Percentiles rank a stretch among this genome's conserved stretches.
These are phyloP conservation scores for Boletus edulis DNA, from an alignment of 768 basidiomycete genomes.

Conservation along the genomic window DNA sequence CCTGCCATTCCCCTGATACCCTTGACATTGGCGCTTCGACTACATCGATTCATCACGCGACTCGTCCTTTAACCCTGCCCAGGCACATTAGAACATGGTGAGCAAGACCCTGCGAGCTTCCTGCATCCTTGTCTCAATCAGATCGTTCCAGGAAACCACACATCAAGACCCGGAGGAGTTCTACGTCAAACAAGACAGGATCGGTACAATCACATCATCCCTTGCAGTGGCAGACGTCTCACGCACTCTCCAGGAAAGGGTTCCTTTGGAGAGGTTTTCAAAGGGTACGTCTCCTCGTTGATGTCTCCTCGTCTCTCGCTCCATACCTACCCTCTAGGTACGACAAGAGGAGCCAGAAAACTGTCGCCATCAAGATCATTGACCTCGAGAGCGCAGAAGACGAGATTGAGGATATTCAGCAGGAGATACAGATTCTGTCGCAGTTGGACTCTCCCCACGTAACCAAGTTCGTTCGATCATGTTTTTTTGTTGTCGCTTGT, in stretches of 20 bases:
- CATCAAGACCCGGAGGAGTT: conserved; percentile 93
- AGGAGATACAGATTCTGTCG: conserved; percentile 97
- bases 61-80: background rate
- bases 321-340: conserved; percentile 51
- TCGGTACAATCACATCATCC: conserved; percentile 55
- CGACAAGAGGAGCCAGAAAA: conserved; percentile 92
- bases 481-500: conserved; percentile 15
- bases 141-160: conserved; percentile 50
- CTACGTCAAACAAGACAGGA: conserved; percentile 96
- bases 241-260: conserved; percentile 72
- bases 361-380: conserved; percentile 99
- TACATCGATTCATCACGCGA: conserved; percentile 12
- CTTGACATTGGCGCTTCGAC: background rate
- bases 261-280: conserved; percentile 99
- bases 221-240: conserved; percentile 15
- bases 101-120: background rate
- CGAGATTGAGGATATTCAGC: conserved; percentile 99
- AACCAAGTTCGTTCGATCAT: conserved; percentile 69
- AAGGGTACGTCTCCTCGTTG: conserved; percentile 60
- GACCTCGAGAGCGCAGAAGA: conserved; percentile 99
- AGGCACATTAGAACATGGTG: conserved; percentile 19
- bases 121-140: conserved; percentile 6
- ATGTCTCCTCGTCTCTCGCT: conserved; percentile 9
- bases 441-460: conserved; percentile 96
- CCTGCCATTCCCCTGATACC: conserved; percentile 8